Evolutionary conservation across 768 basidiomycete genomes (phyloP).

Genomic region (Phaffia australis): DNA sequence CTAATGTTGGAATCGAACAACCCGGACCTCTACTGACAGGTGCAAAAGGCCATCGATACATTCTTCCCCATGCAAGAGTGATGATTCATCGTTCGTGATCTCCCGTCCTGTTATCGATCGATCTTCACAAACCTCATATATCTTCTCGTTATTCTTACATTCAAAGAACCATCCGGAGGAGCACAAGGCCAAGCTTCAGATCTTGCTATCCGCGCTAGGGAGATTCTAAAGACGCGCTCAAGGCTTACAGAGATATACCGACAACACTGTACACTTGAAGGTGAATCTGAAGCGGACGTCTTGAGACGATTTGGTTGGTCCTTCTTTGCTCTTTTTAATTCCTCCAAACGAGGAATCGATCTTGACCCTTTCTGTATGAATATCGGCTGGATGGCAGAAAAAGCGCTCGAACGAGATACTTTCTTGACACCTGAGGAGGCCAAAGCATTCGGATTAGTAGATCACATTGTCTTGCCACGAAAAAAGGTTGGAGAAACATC

Average conservation of each 20-base stretch:
- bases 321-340: too few relatives aligned
- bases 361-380: conserved; percentile 15
- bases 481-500: too few relatives aligned
- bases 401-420: conserved; percentile 84
- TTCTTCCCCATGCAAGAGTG: conserved; percentile 83
- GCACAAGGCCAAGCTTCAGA: conserved; percentile 92
- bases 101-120: background rate
- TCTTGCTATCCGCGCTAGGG: conserved; percentile 93
- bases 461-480: conserved; percentile 54
- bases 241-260: conserved; percentile 80
- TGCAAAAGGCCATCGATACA: conserved; percentile 79
- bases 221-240: conserved; percentile 80
- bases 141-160: conserved; percentile 20
- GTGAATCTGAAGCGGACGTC: too few relatives aligned
- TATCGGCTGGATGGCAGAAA: conserved; percentile 45
- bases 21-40: conserved; percentile 23
- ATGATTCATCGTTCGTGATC: conserved; percentile 85
- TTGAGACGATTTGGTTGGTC: too few relatives aligned
- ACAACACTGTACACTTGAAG: conserved; percentile 56
- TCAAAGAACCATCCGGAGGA: conserved; percentile 84
- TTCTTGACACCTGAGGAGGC: conserved; percentile 96
- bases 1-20: too few relatives aligned
- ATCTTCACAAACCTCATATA: background rate
- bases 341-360: conserved; percentile 18
- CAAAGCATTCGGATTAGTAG: conserved; percentile 80